A percentile compares a stretch with the other conserved stretches of the same genome.
Conservation (phyloP, 257 asterid genomes). For the Capsicum chinense region DNA sequence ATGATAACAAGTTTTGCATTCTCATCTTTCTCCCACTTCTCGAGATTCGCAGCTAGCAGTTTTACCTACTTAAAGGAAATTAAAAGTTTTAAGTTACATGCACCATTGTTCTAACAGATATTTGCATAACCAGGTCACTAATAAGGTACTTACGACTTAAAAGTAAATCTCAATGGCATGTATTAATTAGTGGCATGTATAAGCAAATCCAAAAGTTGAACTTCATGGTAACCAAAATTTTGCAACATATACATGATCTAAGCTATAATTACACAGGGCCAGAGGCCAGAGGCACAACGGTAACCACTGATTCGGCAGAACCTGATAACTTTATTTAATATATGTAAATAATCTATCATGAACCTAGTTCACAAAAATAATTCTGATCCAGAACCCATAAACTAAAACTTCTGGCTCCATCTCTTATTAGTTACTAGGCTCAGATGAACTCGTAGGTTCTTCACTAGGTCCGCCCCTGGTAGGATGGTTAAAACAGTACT, state of each 20-base stretch:
- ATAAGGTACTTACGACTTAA: neutral
- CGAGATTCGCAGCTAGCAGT: conserved; percentile 72
- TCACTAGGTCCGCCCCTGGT: neutral
- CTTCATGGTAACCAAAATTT: neutral
- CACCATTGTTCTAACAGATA: neutral
- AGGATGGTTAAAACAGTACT: neutral
- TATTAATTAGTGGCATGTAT: neutral
- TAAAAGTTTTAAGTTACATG: neutral
- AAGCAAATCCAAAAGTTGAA: neutral
- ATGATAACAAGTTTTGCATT: conserved; percentile 67
- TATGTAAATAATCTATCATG: no score
- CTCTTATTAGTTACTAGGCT: no score
- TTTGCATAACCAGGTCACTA: neutral
- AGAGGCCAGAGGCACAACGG: no score
- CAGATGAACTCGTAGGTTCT: neutral
- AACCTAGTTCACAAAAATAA: no score
- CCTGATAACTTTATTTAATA: no score
- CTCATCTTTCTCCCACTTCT: conserved; percentile 90
- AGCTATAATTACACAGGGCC: neutral
- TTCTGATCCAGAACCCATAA: no score
- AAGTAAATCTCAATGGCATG: neutral
- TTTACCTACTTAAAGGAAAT: conserved; percentile 56
- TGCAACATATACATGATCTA: neutral
- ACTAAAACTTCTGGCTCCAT: no score
- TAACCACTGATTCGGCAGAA: no score